Percentiles rank a stretch among this genome's conserved stretches.
Conservation (phyloP, 345 rosid genomes). For the Eucalyptus marginata region DNA sequence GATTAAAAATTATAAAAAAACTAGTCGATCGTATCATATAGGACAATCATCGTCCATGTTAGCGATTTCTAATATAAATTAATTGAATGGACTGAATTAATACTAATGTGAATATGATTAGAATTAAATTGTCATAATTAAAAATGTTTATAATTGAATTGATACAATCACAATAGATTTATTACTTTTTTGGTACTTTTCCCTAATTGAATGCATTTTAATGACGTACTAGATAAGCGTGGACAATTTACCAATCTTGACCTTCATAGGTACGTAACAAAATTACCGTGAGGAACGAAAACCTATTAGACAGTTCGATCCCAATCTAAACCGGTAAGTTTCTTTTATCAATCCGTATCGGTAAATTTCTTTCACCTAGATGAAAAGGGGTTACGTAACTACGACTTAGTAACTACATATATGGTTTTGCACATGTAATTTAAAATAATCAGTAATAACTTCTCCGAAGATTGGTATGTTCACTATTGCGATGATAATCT, state of each 20-base stretch:
- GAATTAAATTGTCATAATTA: no score
- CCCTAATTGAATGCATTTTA: not conserved
- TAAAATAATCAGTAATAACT: not conserved
- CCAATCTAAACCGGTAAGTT: not conserved
- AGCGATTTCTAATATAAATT: no score
- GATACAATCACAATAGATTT: accelerated
- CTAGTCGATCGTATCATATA: accelerated
- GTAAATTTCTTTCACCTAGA: not conserved
- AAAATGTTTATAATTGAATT: no score
- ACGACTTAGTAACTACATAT: not conserved
- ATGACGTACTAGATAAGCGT: not conserved
- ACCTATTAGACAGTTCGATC: not conserved
- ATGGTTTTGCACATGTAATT: not conserved
- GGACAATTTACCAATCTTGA: not conserved
- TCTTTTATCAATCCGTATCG: not conserved
- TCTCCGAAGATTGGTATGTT: not conserved
- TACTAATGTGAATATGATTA: no score
- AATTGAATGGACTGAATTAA: accelerated
- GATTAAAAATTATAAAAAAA: no score
- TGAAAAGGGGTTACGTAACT: accelerated
- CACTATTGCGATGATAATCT: not conserved
- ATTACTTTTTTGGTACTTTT: no score
- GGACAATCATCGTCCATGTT: accelerated
- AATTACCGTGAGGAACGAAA: accelerated
- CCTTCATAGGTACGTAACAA: not conserved